phyloP scores from a whole-genome alignment of 164 flowering plant species.

The Akebia trifoliata region DNA sequence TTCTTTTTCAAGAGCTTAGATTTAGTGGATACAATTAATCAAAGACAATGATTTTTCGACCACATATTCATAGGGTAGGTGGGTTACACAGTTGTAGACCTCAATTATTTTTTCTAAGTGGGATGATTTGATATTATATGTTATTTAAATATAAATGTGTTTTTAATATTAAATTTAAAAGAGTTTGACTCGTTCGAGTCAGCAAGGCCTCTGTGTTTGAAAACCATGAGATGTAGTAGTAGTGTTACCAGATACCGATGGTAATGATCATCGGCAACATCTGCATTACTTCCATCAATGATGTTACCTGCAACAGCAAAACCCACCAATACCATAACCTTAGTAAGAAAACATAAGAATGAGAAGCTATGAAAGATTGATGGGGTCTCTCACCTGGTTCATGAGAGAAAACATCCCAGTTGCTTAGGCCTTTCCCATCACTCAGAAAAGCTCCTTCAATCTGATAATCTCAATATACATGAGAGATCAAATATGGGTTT shows the following conservation, averaged over 20 bases:
- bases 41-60: too few relatives aligned
- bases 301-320: conserved; percentile 29
- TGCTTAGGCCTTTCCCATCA: conserved; percentile 55
- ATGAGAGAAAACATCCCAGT: conserved; percentile 56
- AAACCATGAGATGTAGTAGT: not conserved
- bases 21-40: too few relatives aligned
- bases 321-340: not conserved
- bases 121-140: too few relatives aligned
- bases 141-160: too few relatives aligned
- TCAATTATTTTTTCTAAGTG: too few relatives aligned
- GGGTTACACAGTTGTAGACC: too few relatives aligned
- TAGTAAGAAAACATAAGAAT: not conserved
- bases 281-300: conserved; percentile 49
- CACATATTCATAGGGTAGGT: too few relatives aligned
- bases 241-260: conserved; percentile 41
- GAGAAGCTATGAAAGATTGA: not conserved
- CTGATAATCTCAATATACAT: conserved; percentile 15
- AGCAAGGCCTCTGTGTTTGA: not conserved
- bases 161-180: too few relatives aligned
- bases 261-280: conserved; percentile 53
- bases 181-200: too few relatives aligned
- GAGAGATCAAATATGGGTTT: not conserved
- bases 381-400: conserved; percentile 22
- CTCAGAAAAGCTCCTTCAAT: conserved; percentile 51
- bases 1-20: too few relatives aligned